A percentile compares a stretch with the other conserved stretches of the same genome.
These are phyloP conservation scores for Fusarium sp. DNA, from an alignment of 2,329 filamentous ascomycete genomes.

Conservation along the genomic window DNA sequence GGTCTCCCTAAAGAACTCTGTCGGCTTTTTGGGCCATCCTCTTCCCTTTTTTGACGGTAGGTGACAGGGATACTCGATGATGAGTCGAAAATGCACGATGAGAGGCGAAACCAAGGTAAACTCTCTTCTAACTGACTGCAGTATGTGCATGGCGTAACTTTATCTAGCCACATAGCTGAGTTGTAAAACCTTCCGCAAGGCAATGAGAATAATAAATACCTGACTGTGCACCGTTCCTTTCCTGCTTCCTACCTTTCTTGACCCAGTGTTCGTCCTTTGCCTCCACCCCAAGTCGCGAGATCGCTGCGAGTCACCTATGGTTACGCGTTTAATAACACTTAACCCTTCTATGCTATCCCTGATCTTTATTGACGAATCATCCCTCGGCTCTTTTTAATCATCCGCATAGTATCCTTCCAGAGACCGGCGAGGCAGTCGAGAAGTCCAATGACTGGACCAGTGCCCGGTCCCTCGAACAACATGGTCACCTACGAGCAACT, in stretches of 20 bases:
- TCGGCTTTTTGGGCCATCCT: background rate
- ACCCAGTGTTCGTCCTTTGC: background rate
- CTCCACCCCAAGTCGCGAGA: background rate
- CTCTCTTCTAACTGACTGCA: background rate
- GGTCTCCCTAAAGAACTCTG: background rate
- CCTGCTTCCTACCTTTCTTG: background rate
- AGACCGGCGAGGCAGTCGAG: no score
- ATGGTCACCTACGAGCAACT: background rate
- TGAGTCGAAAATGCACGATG: background rate
- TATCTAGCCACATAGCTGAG: background rate
- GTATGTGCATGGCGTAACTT: background rate
- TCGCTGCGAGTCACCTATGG: background rate
- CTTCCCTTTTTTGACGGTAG: background rate
- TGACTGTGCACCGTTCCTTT: background rate
- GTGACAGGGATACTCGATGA: background rate
- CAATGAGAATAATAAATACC: background rate
- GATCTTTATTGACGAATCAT: background rate
- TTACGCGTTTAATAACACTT: background rate
- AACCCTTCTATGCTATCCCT: background rate
- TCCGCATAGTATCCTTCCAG: background rate
- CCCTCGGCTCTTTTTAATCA: no score
- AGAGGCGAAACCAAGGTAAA: background rate
- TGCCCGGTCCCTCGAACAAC: background rate
- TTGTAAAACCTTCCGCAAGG: background rate
- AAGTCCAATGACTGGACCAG: background rate